Evolutionary conservation across 345 rosid genomes (phyloP), one percentile per base, ranked within the genome.

Genomic region (Salix koriyanagi): DNA sequence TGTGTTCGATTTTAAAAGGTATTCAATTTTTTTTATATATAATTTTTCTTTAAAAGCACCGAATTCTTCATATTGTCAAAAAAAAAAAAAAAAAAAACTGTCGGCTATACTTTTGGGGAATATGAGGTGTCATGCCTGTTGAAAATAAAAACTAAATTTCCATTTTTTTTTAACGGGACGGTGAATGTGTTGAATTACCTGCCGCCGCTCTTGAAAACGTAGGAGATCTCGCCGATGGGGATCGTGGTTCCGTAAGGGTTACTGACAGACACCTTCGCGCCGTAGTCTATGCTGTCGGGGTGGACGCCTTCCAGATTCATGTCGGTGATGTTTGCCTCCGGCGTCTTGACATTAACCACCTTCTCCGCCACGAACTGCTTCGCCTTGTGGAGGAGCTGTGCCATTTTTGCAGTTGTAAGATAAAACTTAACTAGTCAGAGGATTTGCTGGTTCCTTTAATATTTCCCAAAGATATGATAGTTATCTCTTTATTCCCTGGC

Each of bases 221-320:
- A 96, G 65, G 90, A 80, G 88, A 93, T 89, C 87, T 92, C 91
- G 72, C 97, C 91, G 71, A 96, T 89, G 72, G 99, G 99, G 64
- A 96, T 42, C 7, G 97, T 23, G 69, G 81, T 85, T 32, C 82
- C 32, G 41, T 96, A 93, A 37, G 99, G 99, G 70, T 93, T 96
- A 69, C 75, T 83, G 48, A 92, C 91, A 21, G 92, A 76, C 79
- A 96, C 87, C 79, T 93, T 83, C 1, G 99, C 97, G 3, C 34
- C 74, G 76, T 91, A 96, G 62, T 89, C 92, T 18, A 88, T 76
- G 52, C 86, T 83, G 81, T 86, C 86, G 6, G 89, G 89, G 79
- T 82, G 85, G 26, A 92, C 88, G 19, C 81, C 37, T 2, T 21
- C 89, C 39, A 96, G 88, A 83, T 90, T 88, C 5, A 96, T 92